These are phyloP conservation scores for Vigna mungo DNA, from an alignment of 306 rosid genomes.

Conservation along the genomic window DNA sequence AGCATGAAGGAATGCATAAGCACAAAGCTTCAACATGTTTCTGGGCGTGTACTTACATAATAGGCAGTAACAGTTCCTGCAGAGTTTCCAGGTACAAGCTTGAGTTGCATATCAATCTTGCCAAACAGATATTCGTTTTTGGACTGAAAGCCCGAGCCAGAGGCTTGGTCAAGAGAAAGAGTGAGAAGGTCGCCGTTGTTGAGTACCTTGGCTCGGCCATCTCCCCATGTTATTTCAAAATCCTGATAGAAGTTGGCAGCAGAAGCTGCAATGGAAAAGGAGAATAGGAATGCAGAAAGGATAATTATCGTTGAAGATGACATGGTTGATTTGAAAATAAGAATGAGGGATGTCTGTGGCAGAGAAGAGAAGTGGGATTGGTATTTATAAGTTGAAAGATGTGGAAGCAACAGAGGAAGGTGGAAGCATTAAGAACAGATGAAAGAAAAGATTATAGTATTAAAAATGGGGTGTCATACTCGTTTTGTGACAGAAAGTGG, in stretches of 20 bases:
- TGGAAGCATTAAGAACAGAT: neutral
- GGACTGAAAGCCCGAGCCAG: conserved; percentile 72
- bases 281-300: conserved; percentile 25
- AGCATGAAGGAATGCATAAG: neutral
- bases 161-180: conserved; percentile 60
- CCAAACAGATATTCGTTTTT: conserved; percentile 62
- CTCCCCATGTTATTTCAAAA: conserved; percentile 47
- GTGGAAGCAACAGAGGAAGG: conserved; percentile 33
- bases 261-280: conserved; percentile 14
- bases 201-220: conserved; percentile 47
- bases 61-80: conserved; percentile 54
- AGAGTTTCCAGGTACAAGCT: conserved; percentile 73
- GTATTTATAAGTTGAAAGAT: conserved; percentile 21
- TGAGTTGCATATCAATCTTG: conserved; percentile 73
- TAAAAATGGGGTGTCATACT: conserved; percentile 1
- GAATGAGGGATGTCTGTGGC: neutral
- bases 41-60: neutral
- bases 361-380: conserved; percentile 26
- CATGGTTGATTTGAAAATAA: conserved; percentile 27
- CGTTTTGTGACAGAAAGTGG: neutral
- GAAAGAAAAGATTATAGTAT: neutral
- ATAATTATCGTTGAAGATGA: neutral
- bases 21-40: neutral
- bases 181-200: conserved; percentile 46
- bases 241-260: conserved; percentile 31